Percentiles rank a stretch among this genome's conserved stretches.
phyloP scores from a whole-genome alignment of 768 basidiomycete species.

The Suillus hirtellus region DNA sequence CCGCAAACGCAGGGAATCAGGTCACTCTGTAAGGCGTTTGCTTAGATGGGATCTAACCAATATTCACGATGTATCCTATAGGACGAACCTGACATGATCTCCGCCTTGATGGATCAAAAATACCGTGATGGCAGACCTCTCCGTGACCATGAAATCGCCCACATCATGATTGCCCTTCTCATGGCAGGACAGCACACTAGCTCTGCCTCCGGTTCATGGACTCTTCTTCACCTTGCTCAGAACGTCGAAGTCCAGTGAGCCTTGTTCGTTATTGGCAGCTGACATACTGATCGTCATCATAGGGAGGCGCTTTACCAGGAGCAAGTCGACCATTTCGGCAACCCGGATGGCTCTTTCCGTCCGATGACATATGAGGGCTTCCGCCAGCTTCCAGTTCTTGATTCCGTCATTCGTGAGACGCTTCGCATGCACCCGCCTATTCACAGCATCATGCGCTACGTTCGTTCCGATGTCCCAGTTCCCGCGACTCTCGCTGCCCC shows the following conservation, averaged over 20 bases:
- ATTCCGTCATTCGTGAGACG: slow-evolving; percentile 90
- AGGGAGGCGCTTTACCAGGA: slow-evolving; percentile 88
- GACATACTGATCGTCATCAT: slow-evolving; percentile 3
- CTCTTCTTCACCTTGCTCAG: slow-evolving; percentile 82
- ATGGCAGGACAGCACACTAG: slow-evolving; percentile 99
- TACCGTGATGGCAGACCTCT: slow-evolving; percentile 82
- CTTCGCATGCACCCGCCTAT: slow-evolving; percentile 93
- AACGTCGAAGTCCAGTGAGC: slow-evolving; percentile 74
- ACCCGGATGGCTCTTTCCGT: slow-evolving; percentile 77
- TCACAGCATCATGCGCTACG: slow-evolving; percentile 93
- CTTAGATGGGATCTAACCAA: background rate
- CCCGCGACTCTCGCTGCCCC: slow-evolving; percentile 81
- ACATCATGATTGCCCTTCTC: slow-evolving; percentile 97
- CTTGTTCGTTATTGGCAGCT: background rate
- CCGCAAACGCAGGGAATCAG: slow-evolving; percentile 58
- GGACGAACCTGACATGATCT: slow-evolving; percentile 90
- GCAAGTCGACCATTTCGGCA: slow-evolving; percentile 79
- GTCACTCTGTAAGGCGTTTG: slow-evolving; percentile 36
- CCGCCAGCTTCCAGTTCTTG: slow-evolving; percentile 78
- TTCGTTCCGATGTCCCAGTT: slow-evolving; percentile 81
- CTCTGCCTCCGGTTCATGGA: slow-evolving; percentile 90
- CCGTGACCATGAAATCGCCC: slow-evolving; percentile 90
- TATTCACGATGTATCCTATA: slow-evolving; percentile 30
- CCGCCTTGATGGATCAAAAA: slow-evolving; percentile 76
- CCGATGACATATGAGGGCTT: slow-evolving; percentile 86